These are phyloP conservation scores for Ganoderma resinaceum DNA, from an alignment of 1,284 basidiomycete genomes.

Conservation along the genomic window DNA sequence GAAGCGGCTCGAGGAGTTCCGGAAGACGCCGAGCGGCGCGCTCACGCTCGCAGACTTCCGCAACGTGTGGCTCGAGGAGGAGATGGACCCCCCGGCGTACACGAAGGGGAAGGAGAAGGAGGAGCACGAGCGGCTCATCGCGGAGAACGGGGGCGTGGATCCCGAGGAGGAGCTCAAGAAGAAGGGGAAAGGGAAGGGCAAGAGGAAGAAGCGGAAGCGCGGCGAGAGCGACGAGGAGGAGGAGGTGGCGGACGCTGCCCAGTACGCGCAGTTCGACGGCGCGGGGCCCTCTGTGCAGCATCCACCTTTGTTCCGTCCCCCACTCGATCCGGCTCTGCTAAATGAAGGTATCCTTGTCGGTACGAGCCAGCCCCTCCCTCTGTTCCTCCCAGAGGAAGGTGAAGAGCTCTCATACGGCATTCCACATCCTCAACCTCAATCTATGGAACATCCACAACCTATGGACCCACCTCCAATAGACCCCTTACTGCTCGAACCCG, in stretches of 20 bases:
- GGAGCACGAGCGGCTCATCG: slow-evolving; percentile 60
- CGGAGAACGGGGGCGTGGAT: slow-evolving; percentile 41
- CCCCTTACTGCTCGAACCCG: slow-evolving; percentile 53
- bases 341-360: slow-evolving; percentile 54
- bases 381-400: slow-evolving; percentile 49
- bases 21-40: slow-evolving; percentile 84
- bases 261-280: slow-evolving; percentile 20
- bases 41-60: slow-evolving; percentile 93
- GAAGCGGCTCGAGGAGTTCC: slow-evolving; percentile 97
- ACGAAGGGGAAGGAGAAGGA: slow-evolving; percentile 78
- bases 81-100: slow-evolving; percentile 90
- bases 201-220: slow-evolving; percentile 47
- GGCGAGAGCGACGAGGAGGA: slow-evolving; percentile 50
- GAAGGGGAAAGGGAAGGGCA: slow-evolving; percentile 50
- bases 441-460: background rate
- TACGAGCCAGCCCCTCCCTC: slow-evolving; percentile 45
- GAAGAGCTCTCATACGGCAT: slow-evolving; percentile 43
- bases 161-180: slow-evolving; percentile 31
- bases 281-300: slow-evolving; percentile 16
- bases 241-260: slow-evolving; percentile 33
- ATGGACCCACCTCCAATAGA: slow-evolving; percentile 48
- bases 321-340: slow-evolving; percentile 54
- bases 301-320: slow-evolving; percentile 27
- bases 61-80: slow-evolving; percentile 90
- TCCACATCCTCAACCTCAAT: slow-evolving; percentile 31